phyloP scores from a whole-genome alignment of 2,329 filamentous ascomycete species.

The Madurella fahalii region DNA sequence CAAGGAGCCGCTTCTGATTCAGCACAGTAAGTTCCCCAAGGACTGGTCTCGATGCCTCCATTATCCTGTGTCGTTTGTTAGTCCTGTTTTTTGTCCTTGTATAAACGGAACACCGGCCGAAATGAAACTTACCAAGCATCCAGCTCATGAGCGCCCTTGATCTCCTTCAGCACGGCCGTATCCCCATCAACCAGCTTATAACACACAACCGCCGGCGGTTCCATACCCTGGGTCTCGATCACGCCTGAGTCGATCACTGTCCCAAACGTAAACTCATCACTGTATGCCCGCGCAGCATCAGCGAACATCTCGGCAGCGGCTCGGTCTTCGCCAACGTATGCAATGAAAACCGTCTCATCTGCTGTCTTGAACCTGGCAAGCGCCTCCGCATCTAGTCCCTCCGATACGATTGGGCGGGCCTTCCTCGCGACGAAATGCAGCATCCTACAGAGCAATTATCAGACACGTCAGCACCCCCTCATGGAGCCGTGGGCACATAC shows the following conservation, averaged over 20 bases:
- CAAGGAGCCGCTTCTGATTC: constrained; percentile 33
- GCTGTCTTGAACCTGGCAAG: constrained; percentile 27
- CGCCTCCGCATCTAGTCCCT: constrained; percentile 18
- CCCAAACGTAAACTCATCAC: constrained; percentile 36
- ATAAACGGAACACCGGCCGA: background rate
- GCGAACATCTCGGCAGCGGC: constrained; percentile 22
- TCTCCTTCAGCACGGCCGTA: constrained; percentile 18
- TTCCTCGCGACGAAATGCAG: constrained; percentile 26
- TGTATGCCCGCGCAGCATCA: constrained; percentile 27
- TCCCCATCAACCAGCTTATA: constrained; percentile 31
- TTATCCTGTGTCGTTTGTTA: constrained; percentile 11
- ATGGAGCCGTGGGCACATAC: constrained; percentile 14
- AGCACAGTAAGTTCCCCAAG: constrained; percentile 32
- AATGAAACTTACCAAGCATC: constrained; percentile 24
- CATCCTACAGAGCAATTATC: constrained; percentile 19
- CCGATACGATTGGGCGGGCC: constrained; percentile 27
- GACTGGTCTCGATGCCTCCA: constrained; percentile 28
- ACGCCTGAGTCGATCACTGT: constrained; percentile 20
- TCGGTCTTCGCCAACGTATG: constrained; percentile 26
- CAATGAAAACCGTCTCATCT: constrained; percentile 34
- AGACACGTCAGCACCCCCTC: background rate
- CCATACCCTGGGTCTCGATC: constrained; percentile 16
- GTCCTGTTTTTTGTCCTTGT: background rate
- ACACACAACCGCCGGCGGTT: constrained; percentile 28
- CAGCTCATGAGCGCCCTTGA: constrained; percentile 21